phyloP scores from a whole-genome alignment of 2,329 filamentous ascomycete species.

The Colletotrichum caudatum region DNA sequence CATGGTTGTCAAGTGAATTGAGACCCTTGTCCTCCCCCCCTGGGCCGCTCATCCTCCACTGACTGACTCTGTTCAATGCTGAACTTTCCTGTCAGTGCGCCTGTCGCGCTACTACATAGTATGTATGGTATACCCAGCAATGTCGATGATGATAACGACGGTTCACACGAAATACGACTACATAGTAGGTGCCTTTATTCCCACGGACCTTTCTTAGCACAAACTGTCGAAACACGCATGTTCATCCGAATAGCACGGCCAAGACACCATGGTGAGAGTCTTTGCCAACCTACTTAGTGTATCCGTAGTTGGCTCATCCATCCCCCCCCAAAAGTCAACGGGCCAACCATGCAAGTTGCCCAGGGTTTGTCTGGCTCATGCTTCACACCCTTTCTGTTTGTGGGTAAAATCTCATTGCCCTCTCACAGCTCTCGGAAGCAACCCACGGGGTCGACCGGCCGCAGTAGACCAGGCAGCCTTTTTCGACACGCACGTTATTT shows the following conservation, averaged over 20 bases:
- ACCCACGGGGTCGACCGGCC: slow-evolving; percentile 27
- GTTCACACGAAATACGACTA: slow-evolving; percentile 5
- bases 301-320: slow-evolving; percentile 19
- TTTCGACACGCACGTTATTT: slow-evolving; percentile 10
- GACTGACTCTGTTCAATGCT: slow-evolving; percentile 5
- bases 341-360: slow-evolving; percentile 30
- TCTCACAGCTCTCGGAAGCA: slow-evolving; percentile 13
- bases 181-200: not conserved
- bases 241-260: slow-evolving; percentile 22
- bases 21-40: slow-evolving; percentile 12
- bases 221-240: slow-evolving; percentile 11
- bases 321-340: slow-evolving; percentile 14
- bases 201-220: slow-evolving; percentile 1
- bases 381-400: slow-evolving; percentile 27
- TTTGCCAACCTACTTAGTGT: slow-evolving; percentile 1
- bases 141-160: not conserved
- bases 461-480: slow-evolving; percentile 19
- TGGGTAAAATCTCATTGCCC: slow-evolving; percentile 23
- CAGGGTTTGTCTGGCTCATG: slow-evolving; percentile 28
- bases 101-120: not conserved
- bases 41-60: not conserved
- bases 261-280: slow-evolving; percentile 4
- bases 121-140: not conserved
- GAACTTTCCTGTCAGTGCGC: slow-evolving; percentile 13
- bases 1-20: slow-evolving; percentile 25